A percentile compares a stretch with the other conserved stretches of the same genome.
Evolutionary conservation across 1,139 yeast species (phyloP).

Genomic region (Kazachstania sp.): DNA sequence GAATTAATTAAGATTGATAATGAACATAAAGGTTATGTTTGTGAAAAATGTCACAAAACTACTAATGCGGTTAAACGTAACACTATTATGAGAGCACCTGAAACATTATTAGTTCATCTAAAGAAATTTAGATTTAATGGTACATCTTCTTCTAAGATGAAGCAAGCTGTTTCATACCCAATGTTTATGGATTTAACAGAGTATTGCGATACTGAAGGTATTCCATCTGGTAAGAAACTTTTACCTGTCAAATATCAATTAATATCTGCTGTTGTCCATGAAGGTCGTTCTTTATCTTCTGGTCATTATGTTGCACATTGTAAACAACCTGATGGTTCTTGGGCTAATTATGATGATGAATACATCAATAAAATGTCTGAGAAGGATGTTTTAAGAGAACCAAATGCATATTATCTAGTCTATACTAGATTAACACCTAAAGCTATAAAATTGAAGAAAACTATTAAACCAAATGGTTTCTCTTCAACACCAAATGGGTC

Average conservation of each 20-base stretch:
- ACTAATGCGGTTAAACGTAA: conserved; percentile 73
- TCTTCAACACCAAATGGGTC: conserved; percentile 3
- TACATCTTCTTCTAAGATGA: conserved; percentile 67
- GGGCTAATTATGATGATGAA: conserved; percentile 96
- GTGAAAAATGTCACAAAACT: conserved; percentile 75
- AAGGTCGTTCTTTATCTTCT: conserved; percentile 82
- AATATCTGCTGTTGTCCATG: conserved; percentile 84
- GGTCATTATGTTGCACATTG: conserved; percentile 94
- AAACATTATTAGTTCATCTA: conserved; percentile 74
- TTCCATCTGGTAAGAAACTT: conserved; percentile 15
- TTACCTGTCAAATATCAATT: conserved; percentile 60
- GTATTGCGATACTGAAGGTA: conserved; percentile 31
- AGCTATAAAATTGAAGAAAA: conserved; percentile 14
- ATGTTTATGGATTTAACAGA: conserved; percentile 63
- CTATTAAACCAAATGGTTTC: conserved; percentile 8
- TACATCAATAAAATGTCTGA: conserved; percentile 67
- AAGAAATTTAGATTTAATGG: conserved; percentile 88
- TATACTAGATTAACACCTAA: conserved; percentile 66
- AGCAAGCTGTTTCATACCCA: conserved; percentile 77
- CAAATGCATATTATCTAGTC: conserved; percentile 81
- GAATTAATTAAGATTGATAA: conserved; percentile 64
- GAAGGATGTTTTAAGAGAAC: conserved; percentile 66
- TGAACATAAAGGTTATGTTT: conserved; percentile 66
- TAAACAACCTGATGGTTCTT: conserved; percentile 79
- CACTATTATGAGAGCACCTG: conserved; percentile 75